phyloP scores from a whole-genome alignment of 208 protist genomes.

The Acanthamoeba quina region DNA sequence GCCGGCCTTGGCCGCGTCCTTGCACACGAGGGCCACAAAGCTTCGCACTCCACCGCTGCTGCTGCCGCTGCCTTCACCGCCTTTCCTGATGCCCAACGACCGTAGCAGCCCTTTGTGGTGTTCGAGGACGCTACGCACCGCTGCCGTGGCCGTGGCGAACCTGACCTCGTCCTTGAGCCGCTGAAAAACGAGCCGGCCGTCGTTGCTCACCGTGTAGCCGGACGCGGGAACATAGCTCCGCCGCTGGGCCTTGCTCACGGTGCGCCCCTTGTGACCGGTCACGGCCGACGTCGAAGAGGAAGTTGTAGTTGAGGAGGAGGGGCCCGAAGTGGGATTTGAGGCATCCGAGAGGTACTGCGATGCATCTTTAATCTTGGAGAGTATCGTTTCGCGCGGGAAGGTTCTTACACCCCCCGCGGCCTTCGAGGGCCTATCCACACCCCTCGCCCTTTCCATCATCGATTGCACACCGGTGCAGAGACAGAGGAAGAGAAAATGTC shows the following conservation, averaged over 20 bases:
- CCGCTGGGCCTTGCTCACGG: not conserved
- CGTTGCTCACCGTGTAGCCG: conserved; percentile 5
- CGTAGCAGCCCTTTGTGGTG: not conserved
- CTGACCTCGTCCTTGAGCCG: conserved; percentile 18
- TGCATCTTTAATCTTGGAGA: not conserved
- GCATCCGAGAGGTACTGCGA: not conserved
- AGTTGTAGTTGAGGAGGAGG: not conserved
- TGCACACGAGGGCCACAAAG: conserved; percentile 28
- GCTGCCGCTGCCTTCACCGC: not conserved
- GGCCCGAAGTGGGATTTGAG: not conserved
- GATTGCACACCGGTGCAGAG: too few relatives aligned
- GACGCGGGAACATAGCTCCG: not conserved
- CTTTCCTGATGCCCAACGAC: not conserved
- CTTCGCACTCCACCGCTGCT: not conserved
- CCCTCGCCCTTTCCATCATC: not conserved
- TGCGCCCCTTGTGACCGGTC: not conserved
- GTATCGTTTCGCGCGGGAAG: not conserved
- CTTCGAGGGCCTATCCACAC: too few relatives aligned
- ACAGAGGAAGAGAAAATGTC: too few relatives aligned
- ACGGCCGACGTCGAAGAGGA: not conserved
- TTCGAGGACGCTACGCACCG: conserved; percentile 11
- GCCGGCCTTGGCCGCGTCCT: conserved; percentile 34
- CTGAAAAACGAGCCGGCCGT: not conserved
- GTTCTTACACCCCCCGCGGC: not conserved
- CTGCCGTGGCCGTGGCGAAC: conserved; percentile 25